Evolutionary conservation across 345 rosid genomes (phyloP).

Genomic region (Pistacia atlantica): DNA sequence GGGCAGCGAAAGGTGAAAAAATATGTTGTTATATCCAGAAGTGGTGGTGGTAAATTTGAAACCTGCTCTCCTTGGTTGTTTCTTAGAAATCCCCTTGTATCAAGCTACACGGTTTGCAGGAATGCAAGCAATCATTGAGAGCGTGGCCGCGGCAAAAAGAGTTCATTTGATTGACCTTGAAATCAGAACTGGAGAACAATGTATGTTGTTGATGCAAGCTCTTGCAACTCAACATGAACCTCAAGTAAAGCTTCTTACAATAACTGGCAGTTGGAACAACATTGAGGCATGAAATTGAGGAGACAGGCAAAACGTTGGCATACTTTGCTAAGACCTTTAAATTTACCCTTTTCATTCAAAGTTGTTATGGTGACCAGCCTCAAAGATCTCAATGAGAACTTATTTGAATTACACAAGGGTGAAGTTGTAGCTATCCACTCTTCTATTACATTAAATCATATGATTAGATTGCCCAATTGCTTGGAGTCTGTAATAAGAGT

Average conservation of each 20-base stretch:
- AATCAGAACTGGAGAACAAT: slow-evolving; percentile 41
- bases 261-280: slow-evolving; percentile 44
- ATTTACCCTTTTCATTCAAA: slow-evolving; percentile 41
- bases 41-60: slow-evolving; percentile 12
- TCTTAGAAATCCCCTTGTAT: slow-evolving; percentile 34
- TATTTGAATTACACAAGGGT: slow-evolving; percentile 38
- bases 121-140: slow-evolving; percentile 50
- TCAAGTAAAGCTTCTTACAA: slow-evolving; percentile 43
- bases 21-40: too few species aligned
- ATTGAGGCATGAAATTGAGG: slow-evolving; percentile 24
- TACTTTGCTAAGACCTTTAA: slow-evolving; percentile 40
- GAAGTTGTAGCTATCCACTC: slow-evolving; percentile 31
- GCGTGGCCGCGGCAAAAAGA: slow-evolving; percentile 36
- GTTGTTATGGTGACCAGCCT: slow-evolving; percentile 37
- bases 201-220: slow-evolving; percentile 55
- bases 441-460: not conserved
- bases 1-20: not conserved
- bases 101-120: slow-evolving; percentile 40
- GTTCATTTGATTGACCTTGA: slow-evolving; percentile 46
- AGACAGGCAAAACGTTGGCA: slow-evolving; percentile 37
- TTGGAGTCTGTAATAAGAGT: slow-evolving; percentile 41
- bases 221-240: slow-evolving; percentile 27
- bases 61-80: slow-evolving; percentile 23
- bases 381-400: slow-evolving; percentile 43
- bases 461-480: slow-evolving; percentile 24